Evolutionary conservation across 805 yeast genomes (phyloP).

Genomic region (Wickerhamiella kurtzmanii): DNA sequence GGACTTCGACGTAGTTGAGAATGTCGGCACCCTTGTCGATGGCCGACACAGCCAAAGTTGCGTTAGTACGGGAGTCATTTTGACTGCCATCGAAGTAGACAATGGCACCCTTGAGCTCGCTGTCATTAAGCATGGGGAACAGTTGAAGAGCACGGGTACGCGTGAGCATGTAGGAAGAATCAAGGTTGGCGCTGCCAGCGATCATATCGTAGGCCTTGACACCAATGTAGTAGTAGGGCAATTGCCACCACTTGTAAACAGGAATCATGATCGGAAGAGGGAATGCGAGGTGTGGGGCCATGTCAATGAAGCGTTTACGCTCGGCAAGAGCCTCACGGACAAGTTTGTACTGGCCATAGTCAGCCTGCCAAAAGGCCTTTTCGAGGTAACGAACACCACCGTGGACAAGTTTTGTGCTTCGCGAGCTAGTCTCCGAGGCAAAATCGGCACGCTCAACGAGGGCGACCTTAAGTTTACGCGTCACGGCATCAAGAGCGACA

Average conservation of each 20-base stretch:
- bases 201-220: conserved; percentile 84
- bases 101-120: conserved; percentile 72
- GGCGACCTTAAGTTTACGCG: conserved; percentile 83
- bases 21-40: conserved; percentile 79
- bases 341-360: conserved; percentile 76
- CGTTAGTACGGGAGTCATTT: conserved; percentile 83
- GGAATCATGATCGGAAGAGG: conserved; percentile 90
- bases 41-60: conserved; percentile 76
- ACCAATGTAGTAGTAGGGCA: conserved; percentile 86
- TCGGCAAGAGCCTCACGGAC: conserved; percentile 84
- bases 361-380: conserved; percentile 84
- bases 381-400: conserved; percentile 95
- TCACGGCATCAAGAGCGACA: conserved; percentile 77
- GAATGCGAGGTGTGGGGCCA: conserved; percentile 82
- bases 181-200: conserved; percentile 79
- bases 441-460: conserved; percentile 78
- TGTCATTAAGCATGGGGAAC: conserved; percentile 76
- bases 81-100: conserved; percentile 93
- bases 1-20: conserved; percentile 73
- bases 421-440: conserved; percentile 85
- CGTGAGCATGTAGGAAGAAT: conserved; percentile 59
- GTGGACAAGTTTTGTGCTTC: conserved; percentile 91
- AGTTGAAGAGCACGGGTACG: conserved; percentile 51
- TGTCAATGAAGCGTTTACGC: conserved; percentile 69
- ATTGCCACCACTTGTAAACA: conserved; percentile 91